Base-by-base conservation (phyloP, 495 filamentous ascomycete species). In the Paragyromitra xinjiangensis region DNA sequence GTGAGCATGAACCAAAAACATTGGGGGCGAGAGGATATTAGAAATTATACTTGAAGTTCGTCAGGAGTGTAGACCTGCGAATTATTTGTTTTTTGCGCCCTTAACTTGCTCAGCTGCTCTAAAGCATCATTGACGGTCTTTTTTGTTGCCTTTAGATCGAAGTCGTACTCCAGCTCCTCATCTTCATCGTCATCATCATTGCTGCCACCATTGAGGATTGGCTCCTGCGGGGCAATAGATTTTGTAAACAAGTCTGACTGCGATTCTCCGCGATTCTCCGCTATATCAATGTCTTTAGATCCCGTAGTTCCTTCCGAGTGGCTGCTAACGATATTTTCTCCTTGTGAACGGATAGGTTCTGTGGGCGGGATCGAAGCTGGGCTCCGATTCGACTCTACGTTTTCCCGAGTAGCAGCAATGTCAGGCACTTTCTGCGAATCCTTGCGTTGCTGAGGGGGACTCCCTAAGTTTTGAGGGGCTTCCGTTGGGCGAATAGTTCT, bases 141-240 rank as follows among this genome's bases (percentile, higher is more conserved):
- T 11, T 26, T 48, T 45, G 40, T 68, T 34, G 7, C 24, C 3
- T 22, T 44, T 24, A 73, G 51, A 2, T 45, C 29, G 9, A 67
- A 73, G 14, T 56, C 70, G 29, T 51, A 56, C 29, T 73, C 70
- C 3, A 56, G 62, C 7, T 73, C 62, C 12, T 5, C 16, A 37
- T 68, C 50, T 4, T 22, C 62, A 56, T n/a, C 22, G 12, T 44
- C 26, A 1, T 22, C 3, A 22, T 39, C 24, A 34, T 24, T 29
- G 16, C 19, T 40, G n/a, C 24, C 16, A 37, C 14, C 7, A 5
- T 69, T 19, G 19, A 6, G 9, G 59, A 22, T 19, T 22, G 7
- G 11, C 6, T 14, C 14, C 34, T 7, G 29, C 5, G 16, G 59
- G 39, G 34, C 16, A 16, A 19, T 16, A 40, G n/a, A 40, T 19